phyloP scores from a whole-genome alignment of 768 basidiomycete species.

The Suillus paluster region DNA sequence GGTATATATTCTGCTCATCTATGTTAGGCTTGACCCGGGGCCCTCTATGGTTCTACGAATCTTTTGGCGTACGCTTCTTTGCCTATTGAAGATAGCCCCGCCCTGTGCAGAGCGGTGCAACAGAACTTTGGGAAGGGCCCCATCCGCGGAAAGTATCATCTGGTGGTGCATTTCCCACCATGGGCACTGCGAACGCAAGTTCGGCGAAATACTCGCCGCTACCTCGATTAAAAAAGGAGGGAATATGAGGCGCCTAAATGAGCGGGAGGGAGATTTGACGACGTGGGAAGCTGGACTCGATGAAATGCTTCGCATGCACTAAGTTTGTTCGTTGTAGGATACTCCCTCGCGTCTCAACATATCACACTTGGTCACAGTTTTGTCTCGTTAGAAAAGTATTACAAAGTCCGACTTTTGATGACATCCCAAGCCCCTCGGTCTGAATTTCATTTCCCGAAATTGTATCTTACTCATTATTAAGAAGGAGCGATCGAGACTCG shows the following conservation, averaged over 20 bases:
- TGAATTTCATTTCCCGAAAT: not conserved
- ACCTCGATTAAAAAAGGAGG: constrained; percentile 33
- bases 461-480: not conserved
- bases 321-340: not conserved
- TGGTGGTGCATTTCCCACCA: constrained; percentile 55
- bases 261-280: constrained; percentile 49
- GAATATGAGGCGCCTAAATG: constrained; percentile 53
- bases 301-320: constrained; percentile 10
- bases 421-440: not conserved
- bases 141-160: constrained; percentile 55
- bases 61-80: constrained; percentile 52
- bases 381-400: too few relatives aligned
- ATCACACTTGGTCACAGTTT: not conserved
- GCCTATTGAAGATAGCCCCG: constrained; percentile 38
- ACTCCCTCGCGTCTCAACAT: too few relatives aligned
- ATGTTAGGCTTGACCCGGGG: constrained; percentile 66
- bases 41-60: constrained; percentile 59
- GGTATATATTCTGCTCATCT: constrained; percentile 5
- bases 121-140: constrained; percentile 43
- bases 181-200: constrained; percentile 17
- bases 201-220: constrained; percentile 17
- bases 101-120: constrained; percentile 55
- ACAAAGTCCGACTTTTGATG: not conserved
- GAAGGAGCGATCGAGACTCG: not conserved
- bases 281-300: constrained; percentile 39